Evolutionary conservation across 495 filamentous ascomycete species (phyloP).

Genomic region (Margaritispora aquatica): DNA sequence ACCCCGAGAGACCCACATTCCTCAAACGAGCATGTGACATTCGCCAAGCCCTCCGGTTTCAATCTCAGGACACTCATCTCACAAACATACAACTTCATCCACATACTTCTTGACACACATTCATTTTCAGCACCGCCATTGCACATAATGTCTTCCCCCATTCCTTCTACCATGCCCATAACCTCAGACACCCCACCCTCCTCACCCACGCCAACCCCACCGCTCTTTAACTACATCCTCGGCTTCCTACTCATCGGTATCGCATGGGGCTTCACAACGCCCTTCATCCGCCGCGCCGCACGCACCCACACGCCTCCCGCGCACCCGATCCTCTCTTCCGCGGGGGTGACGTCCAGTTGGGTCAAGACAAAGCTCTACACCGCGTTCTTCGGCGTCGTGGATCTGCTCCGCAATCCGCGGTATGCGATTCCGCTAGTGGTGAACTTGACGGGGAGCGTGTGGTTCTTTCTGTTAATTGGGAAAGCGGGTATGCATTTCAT

Average conservation of each 20-base stretch:
- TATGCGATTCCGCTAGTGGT: slow-evolving; percentile 83
- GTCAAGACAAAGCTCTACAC: slow-evolving; percentile 48
- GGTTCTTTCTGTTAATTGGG: slow-evolving; percentile 95
- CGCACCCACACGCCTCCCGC: slow-evolving; percentile 45
- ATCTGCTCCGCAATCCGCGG: slow-evolving; percentile 70
- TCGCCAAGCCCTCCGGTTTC: not conserved
- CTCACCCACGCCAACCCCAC: slow-evolving; percentile 30
- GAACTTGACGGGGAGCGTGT: slow-evolving; percentile 91
- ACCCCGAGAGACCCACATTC: not conserved
- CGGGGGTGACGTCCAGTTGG: slow-evolving; percentile 37
- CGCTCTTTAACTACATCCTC: slow-evolving; percentile 70
- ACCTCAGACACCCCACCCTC: not conserved
- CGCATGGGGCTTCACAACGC: slow-evolving; percentile 74
- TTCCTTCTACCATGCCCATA: no score
- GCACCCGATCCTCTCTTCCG: slow-evolving; percentile 41
- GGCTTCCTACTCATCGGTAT: slow-evolving; percentile 88
- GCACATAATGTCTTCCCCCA: not conserved
- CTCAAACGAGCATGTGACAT: not conserved
- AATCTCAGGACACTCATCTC: not conserved
- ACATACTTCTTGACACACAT: not conserved
- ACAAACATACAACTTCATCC: not conserved
- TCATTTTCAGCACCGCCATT: not conserved
- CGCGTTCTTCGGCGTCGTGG: slow-evolving; percentile 64
- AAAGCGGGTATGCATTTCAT: slow-evolving; percentile 60
- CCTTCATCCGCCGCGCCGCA: slow-evolving; percentile 68